phyloP scores from a whole-genome alignment of 2,329 filamentous ascomycete genomes.

The Chaetoscypha palmicola region DNA sequence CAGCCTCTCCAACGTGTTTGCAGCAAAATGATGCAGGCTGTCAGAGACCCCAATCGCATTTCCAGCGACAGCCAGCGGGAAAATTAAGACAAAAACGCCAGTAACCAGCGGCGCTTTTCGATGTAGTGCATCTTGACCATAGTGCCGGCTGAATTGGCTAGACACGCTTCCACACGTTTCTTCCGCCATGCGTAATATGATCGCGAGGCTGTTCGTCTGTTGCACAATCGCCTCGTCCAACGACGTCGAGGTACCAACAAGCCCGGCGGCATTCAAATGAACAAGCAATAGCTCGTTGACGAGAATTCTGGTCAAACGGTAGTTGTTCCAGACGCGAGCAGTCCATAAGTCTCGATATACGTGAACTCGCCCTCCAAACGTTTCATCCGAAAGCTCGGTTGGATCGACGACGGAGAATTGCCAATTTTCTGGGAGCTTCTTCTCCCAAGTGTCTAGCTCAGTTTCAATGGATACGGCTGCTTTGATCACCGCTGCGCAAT shows the following conservation, averaged over 20 bases:
- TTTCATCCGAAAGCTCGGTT: slow-evolving; percentile 1
- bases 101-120: slow-evolving; percentile 12
- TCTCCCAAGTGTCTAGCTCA: slow-evolving; percentile 18
- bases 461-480: slow-evolving; percentile 14
- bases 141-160: slow-evolving; percentile 11
- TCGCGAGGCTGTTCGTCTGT: slow-evolving; percentile 9
- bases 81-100: slow-evolving; percentile 19
- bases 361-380: slow-evolving; percentile 16
- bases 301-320: slow-evolving; percentile 21
- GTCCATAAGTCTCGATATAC: slow-evolving; percentile 22
- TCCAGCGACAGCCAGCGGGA: slow-evolving; percentile 19
- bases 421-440: slow-evolving; percentile 18
- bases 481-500: slow-evolving; percentile 7
- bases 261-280: slow-evolving; percentile 5
- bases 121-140: not conserved
- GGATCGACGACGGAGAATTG: slow-evolving; percentile 3
- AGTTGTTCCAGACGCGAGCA: slow-evolving; percentile 22
- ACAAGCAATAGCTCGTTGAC: slow-evolving; percentile 21
- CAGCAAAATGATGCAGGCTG: slow-evolving; percentile 17
- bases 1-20: slow-evolving; percentile 18
- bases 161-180: slow-evolving; percentile 23
- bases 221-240: slow-evolving; percentile 9
- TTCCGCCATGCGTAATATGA: slow-evolving; percentile 16
- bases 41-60: slow-evolving; percentile 18
- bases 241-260: slow-evolving; percentile 7